A percentile compares a stretch with the other conserved stretches of the same genome.
phyloP scores from a whole-genome alignment of 2,329 filamentous ascomycete species.

The Calonectria fujianensis region DNA sequence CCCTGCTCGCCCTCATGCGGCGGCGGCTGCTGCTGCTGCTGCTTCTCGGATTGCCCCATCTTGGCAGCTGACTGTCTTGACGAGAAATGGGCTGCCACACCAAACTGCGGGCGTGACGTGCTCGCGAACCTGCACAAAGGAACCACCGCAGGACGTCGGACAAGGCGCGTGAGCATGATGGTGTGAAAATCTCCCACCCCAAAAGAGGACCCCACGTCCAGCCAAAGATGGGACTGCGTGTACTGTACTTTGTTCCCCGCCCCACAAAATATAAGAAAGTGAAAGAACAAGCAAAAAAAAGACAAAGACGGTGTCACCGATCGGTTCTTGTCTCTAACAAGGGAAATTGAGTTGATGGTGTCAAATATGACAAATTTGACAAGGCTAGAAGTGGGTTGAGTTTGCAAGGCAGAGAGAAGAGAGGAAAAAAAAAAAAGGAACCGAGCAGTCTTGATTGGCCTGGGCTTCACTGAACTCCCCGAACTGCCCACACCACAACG shows the following conservation, averaged over 20 bases:
- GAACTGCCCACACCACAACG: background rate
- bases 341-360: background rate
- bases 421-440: conserved; percentile 1
- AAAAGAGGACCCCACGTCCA: background rate
- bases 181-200: conserved; percentile 1
- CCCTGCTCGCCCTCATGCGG: background rate
- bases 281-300: background rate
- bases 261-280: background rate
- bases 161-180: conserved; percentile 35
- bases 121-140: conserved; percentile 27
- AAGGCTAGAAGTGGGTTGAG: conserved; percentile 20
- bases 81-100: conserved; percentile 21
- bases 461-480: conserved; percentile 12
- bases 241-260: background rate
- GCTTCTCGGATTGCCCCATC: conserved; percentile 10
- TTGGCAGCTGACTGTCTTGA: conserved; percentile 23
- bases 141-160: conserved; percentile 30
- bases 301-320: background rate
- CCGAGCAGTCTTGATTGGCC: conserved; percentile 15
- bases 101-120: conserved; percentile 32
- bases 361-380: conserved; percentile 3
- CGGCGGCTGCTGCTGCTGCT: conserved; percentile 1
- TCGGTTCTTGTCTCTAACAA: background rate
- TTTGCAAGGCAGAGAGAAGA: conserved; percentile 3
- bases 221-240: background rate